Conservation (phyloP, 1,284 basidiomycete species). For the Melampsora americana region DNA sequence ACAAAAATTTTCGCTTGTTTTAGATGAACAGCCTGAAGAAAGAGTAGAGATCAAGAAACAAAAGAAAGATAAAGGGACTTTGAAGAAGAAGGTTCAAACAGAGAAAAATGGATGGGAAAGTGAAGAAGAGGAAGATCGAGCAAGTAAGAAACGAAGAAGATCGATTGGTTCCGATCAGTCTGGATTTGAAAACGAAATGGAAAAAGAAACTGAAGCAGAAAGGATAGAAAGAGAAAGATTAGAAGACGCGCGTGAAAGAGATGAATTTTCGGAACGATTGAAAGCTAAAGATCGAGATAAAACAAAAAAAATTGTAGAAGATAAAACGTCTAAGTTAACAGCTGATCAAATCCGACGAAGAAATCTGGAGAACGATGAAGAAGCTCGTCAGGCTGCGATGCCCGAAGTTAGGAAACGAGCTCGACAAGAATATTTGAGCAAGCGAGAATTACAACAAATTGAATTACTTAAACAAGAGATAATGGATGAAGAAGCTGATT, state of each 20-base stretch:
- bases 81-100: conserved; percentile 56
- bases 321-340: conserved; percentile 71
- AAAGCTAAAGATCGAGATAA: conserved; percentile 75
- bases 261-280: conserved; percentile 87
- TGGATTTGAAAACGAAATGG: conserved; percentile 59
- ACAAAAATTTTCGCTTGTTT: conserved; percentile 27
- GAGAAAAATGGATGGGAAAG: conserved; percentile 51
- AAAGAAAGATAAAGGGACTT: conserved; percentile 58
- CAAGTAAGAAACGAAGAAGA: conserved; percentile 17
- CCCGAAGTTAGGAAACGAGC: conserved; percentile 78
- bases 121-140: conserved; percentile 44
- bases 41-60: conserved; percentile 28
- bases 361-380: conserved; percentile 76
- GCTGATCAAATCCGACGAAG: conserved; percentile 77
- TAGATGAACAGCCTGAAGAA: conserved; percentile 30
- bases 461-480: conserved; percentile 90
- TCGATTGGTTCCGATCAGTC: conserved; percentile 43
- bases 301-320: conserved; percentile 88
- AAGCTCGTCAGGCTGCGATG: conserved; percentile 72
- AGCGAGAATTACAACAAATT: conserved; percentile 91
- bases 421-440: conserved; percentile 88
- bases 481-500: conserved; percentile 82
- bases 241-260: conserved; percentile 78
- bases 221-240: conserved; percentile 70
- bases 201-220: conserved; percentile 67